Evolutionary conservation across 352 stramenopile genomes (phyloP).

Genomic region (Pythium sukuiense): DNA sequence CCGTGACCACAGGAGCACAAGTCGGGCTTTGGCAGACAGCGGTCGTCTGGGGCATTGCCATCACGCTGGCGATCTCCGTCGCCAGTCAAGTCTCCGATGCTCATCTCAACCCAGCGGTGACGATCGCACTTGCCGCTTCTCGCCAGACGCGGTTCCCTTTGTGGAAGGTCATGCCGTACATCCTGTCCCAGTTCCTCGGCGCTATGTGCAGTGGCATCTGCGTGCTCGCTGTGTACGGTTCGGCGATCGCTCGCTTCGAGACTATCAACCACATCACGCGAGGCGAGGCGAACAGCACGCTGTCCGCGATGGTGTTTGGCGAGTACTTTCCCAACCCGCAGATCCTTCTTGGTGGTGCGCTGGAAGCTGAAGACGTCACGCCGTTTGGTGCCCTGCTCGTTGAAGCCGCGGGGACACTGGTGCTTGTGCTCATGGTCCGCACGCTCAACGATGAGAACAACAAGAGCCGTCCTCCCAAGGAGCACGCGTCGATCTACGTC

Average conservation of each 20-base stretch:
- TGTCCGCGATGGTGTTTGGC: constrained; percentile 66
- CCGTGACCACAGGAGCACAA: constrained; percentile 17
- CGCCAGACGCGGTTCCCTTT: constrained; percentile 3
- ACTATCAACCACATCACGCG: constrained; percentile 38
- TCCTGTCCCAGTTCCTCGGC: constrained; percentile 54
- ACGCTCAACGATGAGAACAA: constrained; percentile 47
- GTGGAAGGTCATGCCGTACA: constrained; percentile 55
- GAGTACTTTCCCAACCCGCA: constrained; percentile 68
- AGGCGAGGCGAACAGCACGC: constrained; percentile 36
- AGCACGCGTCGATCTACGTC: constrained; percentile 50
- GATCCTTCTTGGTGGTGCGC: constrained; percentile 28
- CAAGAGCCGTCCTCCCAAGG: constrained; percentile 19
- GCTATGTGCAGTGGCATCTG: constrained; percentile 42
- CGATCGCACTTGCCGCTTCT: constrained; percentile 23
- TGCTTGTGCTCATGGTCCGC: constrained; percentile 68
- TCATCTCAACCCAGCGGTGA: constrained; percentile 34
- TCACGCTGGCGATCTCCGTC: constrained; percentile 29
- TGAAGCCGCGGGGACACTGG: constrained; percentile 55
- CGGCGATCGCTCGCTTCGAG: constrained; percentile 57
- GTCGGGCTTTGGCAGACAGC: constrained; percentile 22
- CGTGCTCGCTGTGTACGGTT: constrained; percentile 51
- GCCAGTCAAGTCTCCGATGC: constrained; percentile 20
- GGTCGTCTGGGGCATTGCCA: constrained; percentile 29
- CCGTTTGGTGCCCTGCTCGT: constrained; percentile 41
- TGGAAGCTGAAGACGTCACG: constrained; percentile 36